A percentile compares a stretch with the other conserved stretches of the same genome.
phyloP scores from a whole-genome alignment of 768 basidiomycete genomes.

The Collybia mongolica region DNA sequence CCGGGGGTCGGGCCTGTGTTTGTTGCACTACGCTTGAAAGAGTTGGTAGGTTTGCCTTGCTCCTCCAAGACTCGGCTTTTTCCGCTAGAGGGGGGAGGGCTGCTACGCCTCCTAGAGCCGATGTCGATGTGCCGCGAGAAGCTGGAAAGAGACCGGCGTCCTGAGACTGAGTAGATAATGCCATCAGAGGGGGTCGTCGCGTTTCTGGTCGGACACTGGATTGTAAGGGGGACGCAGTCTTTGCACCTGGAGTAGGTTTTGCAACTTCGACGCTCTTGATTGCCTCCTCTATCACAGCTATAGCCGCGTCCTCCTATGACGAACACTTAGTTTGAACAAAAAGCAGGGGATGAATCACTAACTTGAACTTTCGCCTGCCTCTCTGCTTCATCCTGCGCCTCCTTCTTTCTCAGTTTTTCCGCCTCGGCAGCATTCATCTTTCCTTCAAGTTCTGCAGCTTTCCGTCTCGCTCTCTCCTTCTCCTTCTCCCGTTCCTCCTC shows the following conservation, averaged over 20 bases:
- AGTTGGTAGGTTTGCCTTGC: conserved; percentile 37
- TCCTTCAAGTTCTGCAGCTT: conserved; percentile 75
- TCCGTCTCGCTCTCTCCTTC: conserved; percentile 76
- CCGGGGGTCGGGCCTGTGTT: conserved; percentile 25
- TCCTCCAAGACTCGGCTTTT: conserved; percentile 68
- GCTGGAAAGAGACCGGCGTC: conserved; percentile 25
- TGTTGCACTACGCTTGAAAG: conserved; percentile 23
- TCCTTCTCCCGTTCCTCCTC: conserved; percentile 81
- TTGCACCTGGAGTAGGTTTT: conserved; percentile 1
- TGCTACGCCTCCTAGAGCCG: conserved; percentile 16
- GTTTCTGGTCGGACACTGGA: conserved; percentile 6
- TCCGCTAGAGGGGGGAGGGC: conserved; percentile 15
- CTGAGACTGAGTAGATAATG: conserved; percentile 21
- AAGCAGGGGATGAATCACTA: background rate
- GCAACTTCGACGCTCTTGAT: conserved; percentile 24
- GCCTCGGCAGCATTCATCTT: conserved; percentile 49
- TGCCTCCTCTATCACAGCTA: conserved; percentile 47
- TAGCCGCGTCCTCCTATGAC: conserved; percentile 32
- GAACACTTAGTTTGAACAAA: background rate
- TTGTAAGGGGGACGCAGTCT: background rate
- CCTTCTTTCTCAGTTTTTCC: conserved; percentile 29
- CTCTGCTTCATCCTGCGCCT: conserved; percentile 10
- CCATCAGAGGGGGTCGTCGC: conserved; percentile 32
- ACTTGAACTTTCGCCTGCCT: conserved; percentile 15
- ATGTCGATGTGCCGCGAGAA: conserved; percentile 23